Percentiles rank a stretch among this genome's conserved stretches.
Evolutionary conservation across 257 asterid species (phyloP).

Genomic region (Scutellaria minor): DNA sequence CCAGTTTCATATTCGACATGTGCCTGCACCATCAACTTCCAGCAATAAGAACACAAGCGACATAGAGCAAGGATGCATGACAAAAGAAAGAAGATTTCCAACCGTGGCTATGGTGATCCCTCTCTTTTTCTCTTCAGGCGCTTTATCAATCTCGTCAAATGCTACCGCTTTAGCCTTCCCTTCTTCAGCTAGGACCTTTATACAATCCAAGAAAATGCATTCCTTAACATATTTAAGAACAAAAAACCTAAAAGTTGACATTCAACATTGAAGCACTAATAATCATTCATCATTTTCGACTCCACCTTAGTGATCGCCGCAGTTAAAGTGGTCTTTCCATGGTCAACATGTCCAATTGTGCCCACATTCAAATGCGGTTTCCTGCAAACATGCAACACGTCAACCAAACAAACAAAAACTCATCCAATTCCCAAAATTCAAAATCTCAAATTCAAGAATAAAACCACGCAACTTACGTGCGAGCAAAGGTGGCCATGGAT

Average conservation of each 20-base stretch:
- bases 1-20: constrained; percentile 90
- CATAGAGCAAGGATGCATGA: not conserved
- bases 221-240: not conserved
- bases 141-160: constrained; percentile 89
- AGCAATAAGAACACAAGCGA: not conserved
- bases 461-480: constrained; percentile 37
- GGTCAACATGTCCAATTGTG: constrained; percentile 49
- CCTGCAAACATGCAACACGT: constrained; percentile 32
- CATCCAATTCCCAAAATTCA: not conserved
- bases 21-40: constrained; percentile 56
- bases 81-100: not conserved
- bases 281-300: not conserved
- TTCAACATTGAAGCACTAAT: not conserved
- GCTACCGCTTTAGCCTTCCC: constrained; percentile 92
- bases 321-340: constrained; percentile 83
- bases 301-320: constrained; percentile 90
- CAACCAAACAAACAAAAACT: constrained; percentile 5
- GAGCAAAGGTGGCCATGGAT: constrained; percentile 53
- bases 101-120: constrained; percentile 95
- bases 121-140: constrained; percentile 93
- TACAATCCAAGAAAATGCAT: constrained; percentile 1
- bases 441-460: not conserved
- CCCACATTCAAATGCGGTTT: constrained; percentile 48
- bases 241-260: not conserved
- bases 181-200: constrained; percentile 79